phyloP scores from a whole-genome alignment of 306 rosid genomes.

The Prinsepia uniflora region DNA sequence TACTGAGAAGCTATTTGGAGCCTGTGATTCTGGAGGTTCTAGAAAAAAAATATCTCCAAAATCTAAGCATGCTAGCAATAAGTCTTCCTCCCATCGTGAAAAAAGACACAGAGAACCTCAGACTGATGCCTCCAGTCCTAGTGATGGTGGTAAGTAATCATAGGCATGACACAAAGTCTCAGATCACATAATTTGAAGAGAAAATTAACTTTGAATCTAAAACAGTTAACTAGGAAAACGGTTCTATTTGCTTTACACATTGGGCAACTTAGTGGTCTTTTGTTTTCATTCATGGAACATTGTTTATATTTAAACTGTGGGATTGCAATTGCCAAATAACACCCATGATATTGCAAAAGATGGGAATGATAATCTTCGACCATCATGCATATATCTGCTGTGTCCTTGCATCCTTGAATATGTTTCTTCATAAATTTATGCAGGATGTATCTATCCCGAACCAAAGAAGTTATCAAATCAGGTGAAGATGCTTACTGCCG shows the following conservation, averaged over 20 bases:
- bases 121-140: constrained; percentile 27
- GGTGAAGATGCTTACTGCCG: constrained; percentile 73
- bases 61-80: constrained; percentile 32
- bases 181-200: not conserved
- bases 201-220: not conserved
- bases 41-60: constrained; percentile 22
- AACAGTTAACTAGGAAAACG: not conserved
- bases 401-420: not conserved
- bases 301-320: not conserved
- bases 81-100: constrained; percentile 20
- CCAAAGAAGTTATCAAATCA: constrained; percentile 38
- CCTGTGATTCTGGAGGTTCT: constrained; percentile 31
- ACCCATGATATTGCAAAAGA: not conserved
- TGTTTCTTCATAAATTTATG: constrained; percentile 12
- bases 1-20: constrained; percentile 50
- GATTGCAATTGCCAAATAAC: not conserved
- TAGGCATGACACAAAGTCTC: not conserved
- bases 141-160: constrained; percentile 44
- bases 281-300: too few species aligned
- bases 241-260: not conserved
- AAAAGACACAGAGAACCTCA: constrained; percentile 34
- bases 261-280: not conserved
- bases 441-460: constrained; percentile 38
- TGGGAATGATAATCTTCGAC: not conserved
- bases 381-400: too few species aligned